Evolutionary conservation across 768 basidiomycete species (phyloP), one percentile per base, ranked within the genome.

Genomic region (Lactifluus pinguis): DNA sequence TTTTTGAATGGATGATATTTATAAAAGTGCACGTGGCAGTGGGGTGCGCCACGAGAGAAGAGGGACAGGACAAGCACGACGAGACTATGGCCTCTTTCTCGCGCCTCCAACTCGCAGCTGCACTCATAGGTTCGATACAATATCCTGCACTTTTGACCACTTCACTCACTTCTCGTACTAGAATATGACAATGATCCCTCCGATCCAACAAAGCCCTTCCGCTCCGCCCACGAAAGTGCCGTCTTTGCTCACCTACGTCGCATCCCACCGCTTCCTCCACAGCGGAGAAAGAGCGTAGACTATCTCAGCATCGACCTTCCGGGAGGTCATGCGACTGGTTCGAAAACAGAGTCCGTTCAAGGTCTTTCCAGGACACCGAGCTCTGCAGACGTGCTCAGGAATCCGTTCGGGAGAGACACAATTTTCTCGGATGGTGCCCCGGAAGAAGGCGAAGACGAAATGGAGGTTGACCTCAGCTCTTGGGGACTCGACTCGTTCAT

Each of bases 101-200:
- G 57, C 85, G 92, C 63, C 75, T 92, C 64, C 91, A 93, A 72
- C 78, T 94, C 55, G 92, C 91, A 9, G 92, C 92, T 48, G 91
- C 91, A 25, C 73, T 94, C 60, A 77, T 93, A 51, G 92, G 92
- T 92, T 72, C 69, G 80, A 69, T 57, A 25, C 13, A 47, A 50
- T 42, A 49, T 13, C 55, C 15, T 45, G 54, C 61, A 56, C 32
- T 21, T 38, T 34, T 57, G 29, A 11, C 44, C 4, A 19, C 30
- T 13, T 55, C 1, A 30, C 63, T 67, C 19, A 62, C 34, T 5
- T n/a, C 15, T 36, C 32, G 2, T 48, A 17, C 54, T 64, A 94
- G 92, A 95, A 72, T 95, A 95, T 70, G 92, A 95, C 78, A 94
- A 94, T 65, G 90, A 94, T 70, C 77, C 80, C 39, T 75, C 79